These are phyloP conservation scores for Gentiana macrophylla DNA, from an alignment of 257 asterid species.

Conservation along the genomic window DNA sequence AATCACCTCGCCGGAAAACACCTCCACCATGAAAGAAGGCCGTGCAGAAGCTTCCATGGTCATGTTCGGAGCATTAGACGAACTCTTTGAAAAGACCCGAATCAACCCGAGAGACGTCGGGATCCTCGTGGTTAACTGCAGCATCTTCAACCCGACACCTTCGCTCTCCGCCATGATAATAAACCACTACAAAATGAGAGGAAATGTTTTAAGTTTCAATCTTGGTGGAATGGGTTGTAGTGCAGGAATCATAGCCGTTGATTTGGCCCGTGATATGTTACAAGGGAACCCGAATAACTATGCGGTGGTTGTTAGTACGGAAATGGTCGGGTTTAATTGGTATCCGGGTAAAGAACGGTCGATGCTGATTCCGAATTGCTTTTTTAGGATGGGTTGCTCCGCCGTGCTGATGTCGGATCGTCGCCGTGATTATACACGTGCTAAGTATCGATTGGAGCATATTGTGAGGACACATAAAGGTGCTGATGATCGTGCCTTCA, in stretches of 20 bases:
- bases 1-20: constrained; percentile 52
- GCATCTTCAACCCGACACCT: constrained; percentile 95
- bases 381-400: constrained; percentile 96
- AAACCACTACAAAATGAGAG: constrained; percentile 91
- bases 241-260: constrained; percentile 69
- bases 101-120: constrained; percentile 86
- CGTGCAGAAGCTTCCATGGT: constrained; percentile 77
- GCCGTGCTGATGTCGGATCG: constrained; percentile 81
- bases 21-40: constrained; percentile 90
- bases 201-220: constrained; percentile 76
- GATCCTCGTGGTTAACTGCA: constrained; percentile 73
- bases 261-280: constrained; percentile 85
- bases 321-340: constrained; percentile 91
- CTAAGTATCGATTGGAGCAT: constrained; percentile 79
- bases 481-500: constrained; percentile 83
- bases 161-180: constrained; percentile 97
- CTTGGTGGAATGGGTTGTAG: constrained; percentile 98
- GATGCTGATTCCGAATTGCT: constrained; percentile 83
- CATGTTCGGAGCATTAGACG: constrained; percentile 82
- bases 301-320: constrained; percentile 84
- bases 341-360: constrained; percentile 81
- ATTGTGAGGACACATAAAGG: constrained; percentile 92
- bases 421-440: constrained; percentile 69
- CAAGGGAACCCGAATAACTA: constrained; percentile 69
- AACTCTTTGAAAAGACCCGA: constrained; percentile 60